phyloP scores from a whole-genome alignment of 2,329 filamentous ascomycete genomes.

The Coccinonectria pachysandricola region DNA sequence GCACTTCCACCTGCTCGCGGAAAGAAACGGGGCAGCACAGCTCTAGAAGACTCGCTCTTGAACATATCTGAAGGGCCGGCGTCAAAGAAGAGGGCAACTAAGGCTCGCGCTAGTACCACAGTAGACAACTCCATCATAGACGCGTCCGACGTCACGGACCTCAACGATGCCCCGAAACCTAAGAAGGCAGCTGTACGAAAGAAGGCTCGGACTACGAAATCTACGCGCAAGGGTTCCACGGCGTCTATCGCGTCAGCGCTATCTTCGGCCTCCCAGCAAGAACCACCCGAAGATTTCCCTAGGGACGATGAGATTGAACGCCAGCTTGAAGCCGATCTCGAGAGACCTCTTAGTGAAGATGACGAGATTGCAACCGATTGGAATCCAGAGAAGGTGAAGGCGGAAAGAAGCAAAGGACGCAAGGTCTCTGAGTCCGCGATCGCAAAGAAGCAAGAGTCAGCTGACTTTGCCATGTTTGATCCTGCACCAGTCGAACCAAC shows the following conservation, averaged over 20 bases:
- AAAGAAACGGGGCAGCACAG: slow-evolving; percentile 54
- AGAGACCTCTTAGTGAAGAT: slow-evolving; percentile 43
- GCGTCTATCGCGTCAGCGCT: slow-evolving; percentile 41
- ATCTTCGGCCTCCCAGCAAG: slow-evolving; percentile 10
- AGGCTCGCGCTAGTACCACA: slow-evolving; percentile 37
- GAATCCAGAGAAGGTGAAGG: slow-evolving; percentile 32
- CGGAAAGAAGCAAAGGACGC: slow-evolving; percentile 19
- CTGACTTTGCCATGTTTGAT: slow-evolving; percentile 43
- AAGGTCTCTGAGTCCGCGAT: slow-evolving; percentile 19
- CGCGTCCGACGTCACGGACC: slow-evolving; percentile 28
- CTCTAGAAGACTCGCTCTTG: slow-evolving; percentile 38
- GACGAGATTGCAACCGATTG: slow-evolving; percentile 38
- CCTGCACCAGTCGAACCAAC: slow-evolving; percentile 33
- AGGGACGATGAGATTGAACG: slow-evolving; percentile 58
- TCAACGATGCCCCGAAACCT: slow-evolving; percentile 26
- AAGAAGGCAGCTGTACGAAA: slow-evolving; percentile 18
- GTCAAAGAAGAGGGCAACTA: slow-evolving; percentile 48
- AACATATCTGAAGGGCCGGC: slow-evolving; percentile 37
- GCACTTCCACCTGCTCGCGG: slow-evolving; percentile 29
- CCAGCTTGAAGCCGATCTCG: slow-evolving; percentile 54
- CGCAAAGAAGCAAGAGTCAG: slow-evolving; percentile 19
- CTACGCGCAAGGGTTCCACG: slow-evolving; percentile 31
- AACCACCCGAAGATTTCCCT: slow-evolving; percentile 32
- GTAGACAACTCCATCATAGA: slow-evolving; percentile 29
- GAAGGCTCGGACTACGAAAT: slow-evolving; percentile 33